phyloP scores from a whole-genome alignment of 108 stramenopile genomes.

The Mayamaea pseudoterrestris region DNA sequence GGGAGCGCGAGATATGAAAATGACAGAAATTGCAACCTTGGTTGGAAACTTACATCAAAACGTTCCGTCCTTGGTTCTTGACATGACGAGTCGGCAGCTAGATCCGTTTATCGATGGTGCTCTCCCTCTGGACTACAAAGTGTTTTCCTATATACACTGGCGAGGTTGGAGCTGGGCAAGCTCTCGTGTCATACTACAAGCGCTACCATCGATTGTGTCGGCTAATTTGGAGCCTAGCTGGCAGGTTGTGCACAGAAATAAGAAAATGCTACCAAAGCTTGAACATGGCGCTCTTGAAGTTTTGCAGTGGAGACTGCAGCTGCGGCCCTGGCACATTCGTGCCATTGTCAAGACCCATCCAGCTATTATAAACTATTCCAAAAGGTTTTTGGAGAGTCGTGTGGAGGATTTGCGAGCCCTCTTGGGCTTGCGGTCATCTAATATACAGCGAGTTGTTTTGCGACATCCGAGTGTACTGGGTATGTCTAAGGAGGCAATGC shows the following conservation, averaged over 20 bases:
- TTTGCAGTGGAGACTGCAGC: constrained; percentile 6
- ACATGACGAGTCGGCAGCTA: not conserved
- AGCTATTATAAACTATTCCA: not conserved
- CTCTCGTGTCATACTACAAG: not conserved
- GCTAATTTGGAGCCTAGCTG: constrained; percentile 1
- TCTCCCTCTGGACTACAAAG: not conserved
- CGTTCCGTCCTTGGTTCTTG: constrained; percentile 2
- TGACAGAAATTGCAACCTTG: too few species aligned
- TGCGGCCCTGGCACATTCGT: constrained; percentile 3
- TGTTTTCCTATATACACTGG: constrained; percentile 5
- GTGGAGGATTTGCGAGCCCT: not conserved
- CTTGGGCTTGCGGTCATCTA: not conserved
- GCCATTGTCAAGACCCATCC: constrained; percentile 9
- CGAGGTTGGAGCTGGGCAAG: constrained; percentile 1
- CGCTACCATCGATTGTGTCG: not conserved
- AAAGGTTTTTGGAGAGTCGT: not conserved
- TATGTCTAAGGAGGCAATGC: not conserved
- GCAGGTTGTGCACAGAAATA: constrained; percentile 2
- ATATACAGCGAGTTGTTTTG: constrained; percentile 3
- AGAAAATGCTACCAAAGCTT: too few species aligned
- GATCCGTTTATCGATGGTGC: constrained; percentile 1
- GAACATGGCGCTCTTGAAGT: not conserved
- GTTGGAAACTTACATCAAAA: not conserved
- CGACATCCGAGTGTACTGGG: constrained; percentile 8
- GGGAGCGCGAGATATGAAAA: too few species aligned